Evolutionary conservation across 106 monocot species (phyloP), one percentile per base, ranked within the genome.

Genomic region (Alisma plantagoaquatica): DNA sequence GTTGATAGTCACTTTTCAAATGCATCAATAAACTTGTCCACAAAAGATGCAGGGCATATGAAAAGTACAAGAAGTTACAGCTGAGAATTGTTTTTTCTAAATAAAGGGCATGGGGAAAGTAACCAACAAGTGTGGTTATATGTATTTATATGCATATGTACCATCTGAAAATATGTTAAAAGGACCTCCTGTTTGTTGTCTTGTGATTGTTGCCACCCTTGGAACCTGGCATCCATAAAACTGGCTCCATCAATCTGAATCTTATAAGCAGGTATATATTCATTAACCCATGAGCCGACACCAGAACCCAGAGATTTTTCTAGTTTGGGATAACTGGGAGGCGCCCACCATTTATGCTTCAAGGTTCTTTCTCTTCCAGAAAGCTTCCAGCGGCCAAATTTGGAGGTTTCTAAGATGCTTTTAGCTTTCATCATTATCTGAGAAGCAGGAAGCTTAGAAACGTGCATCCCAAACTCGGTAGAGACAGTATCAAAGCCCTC

Each of bases 131-230:
- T n/a, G n/a, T n/a, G n/a, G n/a, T n/a, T n/a, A n/a, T n/a, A n/a
- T n/a, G n/a, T n/a, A n/a, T n/a, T n/a, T n/a, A n/a, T n/a, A n/a
- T n/a, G n/a, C n/a, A n/a, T n/a, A n/a, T 67, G 71, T 98, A 98
- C 96, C 96, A 98, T 70, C 71, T 98, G 96, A 64, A 50, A 79
- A 60, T 98, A 81, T 45, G 96, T 89, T 65, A 98, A 78, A 67
- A 78, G 77, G 74, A 58, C 81, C 67, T 85, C 96, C 84, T 78
- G 85, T 65, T 74, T 81, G 85, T 76, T 76, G 41, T 77, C 61
- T 51, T 66, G 18, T 47, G 74, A 43, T 30, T 79, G 61, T 33
- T 76, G 49, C 73, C 75, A 79, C 25, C 84, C 84, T 77, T 76
- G 69, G 66, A 89, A 65, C 54, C 79, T 79, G 32, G 53, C 32